Evolutionary conservation across 768 basidiomycete species (phyloP).

Genomic region (Naganishia antarctica): DNA sequence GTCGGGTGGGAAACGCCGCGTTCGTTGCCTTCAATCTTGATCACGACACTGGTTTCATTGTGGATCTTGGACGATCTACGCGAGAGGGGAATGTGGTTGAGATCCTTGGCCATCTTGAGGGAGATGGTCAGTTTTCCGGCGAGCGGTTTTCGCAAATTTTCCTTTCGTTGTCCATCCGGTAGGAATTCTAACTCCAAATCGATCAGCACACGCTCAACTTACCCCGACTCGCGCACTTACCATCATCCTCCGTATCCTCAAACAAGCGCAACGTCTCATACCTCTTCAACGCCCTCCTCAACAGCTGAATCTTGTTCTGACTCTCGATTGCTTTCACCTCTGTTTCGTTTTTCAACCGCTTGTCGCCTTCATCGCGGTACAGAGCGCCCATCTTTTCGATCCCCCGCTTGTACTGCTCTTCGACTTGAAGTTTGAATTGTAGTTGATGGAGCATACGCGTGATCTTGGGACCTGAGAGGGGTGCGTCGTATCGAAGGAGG

Average conservation of each 20-base stretch:
- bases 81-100: slow-evolving; percentile 83
- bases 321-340: slow-evolving; percentile 90
- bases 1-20: slow-evolving; percentile 86
- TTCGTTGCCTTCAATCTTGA: slow-evolving; percentile 94
- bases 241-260: slow-evolving; percentile 66
- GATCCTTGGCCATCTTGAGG: slow-evolving; percentile 81
- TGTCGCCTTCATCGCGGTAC: slow-evolving; percentile 94
- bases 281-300: slow-evolving; percentile 84
- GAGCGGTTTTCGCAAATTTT: slow-evolving; percentile 88
- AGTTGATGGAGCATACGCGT: slow-evolving; percentile 96
- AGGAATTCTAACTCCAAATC: slow-evolving; percentile 58
- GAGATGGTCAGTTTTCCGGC: slow-evolving; percentile 88
- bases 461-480: slow-evolving; percentile 91
- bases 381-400: slow-evolving; percentile 99
- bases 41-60: slow-evolving; percentile 81
- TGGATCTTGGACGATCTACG: slow-evolving; percentile 74
- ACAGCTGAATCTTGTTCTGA: slow-evolving; percentile 90
- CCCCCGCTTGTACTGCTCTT: slow-evolving; percentile 94
- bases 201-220: too few relatives aligned
- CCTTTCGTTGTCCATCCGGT: slow-evolving; percentile 79
- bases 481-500: slow-evolving; percentile 94
- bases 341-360: slow-evolving; percentile 86
- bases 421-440: slow-evolving; percentile 98
- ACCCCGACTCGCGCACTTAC: slow-evolving; percentile 50
- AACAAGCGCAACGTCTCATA: slow-evolving; percentile 94